These are phyloP conservation scores for Aspergillus steynii DNA, from an alignment of 495 filamentous ascomycete species.

Conservation along the genomic window DNA sequence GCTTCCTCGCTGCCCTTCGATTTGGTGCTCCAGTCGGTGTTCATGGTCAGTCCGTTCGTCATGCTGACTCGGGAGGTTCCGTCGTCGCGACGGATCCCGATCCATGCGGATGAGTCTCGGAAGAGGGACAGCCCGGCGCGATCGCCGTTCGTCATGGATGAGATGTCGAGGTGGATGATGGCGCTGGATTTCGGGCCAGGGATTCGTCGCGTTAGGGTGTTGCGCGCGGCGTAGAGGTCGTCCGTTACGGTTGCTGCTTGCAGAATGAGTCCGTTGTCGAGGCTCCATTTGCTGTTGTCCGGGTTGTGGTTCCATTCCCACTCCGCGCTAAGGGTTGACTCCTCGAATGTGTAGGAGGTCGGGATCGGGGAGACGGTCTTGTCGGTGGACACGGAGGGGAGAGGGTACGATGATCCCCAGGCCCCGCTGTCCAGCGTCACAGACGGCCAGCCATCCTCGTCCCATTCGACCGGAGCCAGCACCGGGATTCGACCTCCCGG, in stretches of 20 bases:
- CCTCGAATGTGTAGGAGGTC: constrained; percentile 44
- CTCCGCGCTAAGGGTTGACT: constrained; percentile 32
- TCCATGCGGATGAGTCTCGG: constrained; percentile 52
- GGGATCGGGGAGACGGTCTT: constrained; percentile 13
- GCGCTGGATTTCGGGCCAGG: constrained; percentile 46
- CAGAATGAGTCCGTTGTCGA: constrained; percentile 41
- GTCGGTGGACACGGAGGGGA: constrained; percentile 21
- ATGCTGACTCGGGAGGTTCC: constrained; percentile 22
- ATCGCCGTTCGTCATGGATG: constrained; percentile 51
- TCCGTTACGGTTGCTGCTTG: constrained; percentile 50
- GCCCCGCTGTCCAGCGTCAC: constrained; percentile 34
- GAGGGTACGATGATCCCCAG: constrained; percentile 47
- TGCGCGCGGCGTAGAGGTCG: constrained; percentile 53
- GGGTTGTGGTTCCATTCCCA: constrained; percentile 70
- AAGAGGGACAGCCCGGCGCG: constrained; percentile 50
- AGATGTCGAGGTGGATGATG: constrained; percentile 48
- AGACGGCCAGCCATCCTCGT: constrained; percentile 49
- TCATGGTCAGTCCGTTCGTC: constrained; percentile 21
- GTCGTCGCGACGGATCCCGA: constrained; percentile 43
- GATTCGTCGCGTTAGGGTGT: constrained; percentile 58
- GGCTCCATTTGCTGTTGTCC: constrained; percentile 33
- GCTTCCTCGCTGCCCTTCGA: constrained; percentile 40
- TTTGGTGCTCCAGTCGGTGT: constrained; percentile 41
- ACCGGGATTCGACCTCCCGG: constrained; percentile 59
- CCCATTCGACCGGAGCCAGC: constrained; percentile 53